Conservation (phyloP, 2,329 filamentous ascomycete genomes). For the Oidium heveae region DNA sequence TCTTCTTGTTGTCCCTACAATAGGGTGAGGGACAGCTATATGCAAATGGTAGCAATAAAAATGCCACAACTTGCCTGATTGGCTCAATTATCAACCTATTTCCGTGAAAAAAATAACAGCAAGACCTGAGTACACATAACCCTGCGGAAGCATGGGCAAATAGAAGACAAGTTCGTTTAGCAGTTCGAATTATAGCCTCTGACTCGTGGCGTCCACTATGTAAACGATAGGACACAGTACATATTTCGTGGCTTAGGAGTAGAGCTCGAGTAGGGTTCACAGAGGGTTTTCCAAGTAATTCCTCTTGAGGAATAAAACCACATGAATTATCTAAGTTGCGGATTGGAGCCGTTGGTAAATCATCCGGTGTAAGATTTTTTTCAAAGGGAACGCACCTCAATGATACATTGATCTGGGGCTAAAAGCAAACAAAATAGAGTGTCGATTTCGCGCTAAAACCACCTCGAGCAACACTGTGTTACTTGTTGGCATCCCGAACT, state of each 20-base stretch:
- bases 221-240: not conserved
- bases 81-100: too few relatives aligned
- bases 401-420: not conserved
- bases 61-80: too few relatives aligned
- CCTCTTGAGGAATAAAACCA: not conserved
- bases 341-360: not conserved
- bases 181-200: not conserved
- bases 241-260: not conserved
- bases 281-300: not conserved
- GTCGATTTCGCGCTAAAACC: not conserved
- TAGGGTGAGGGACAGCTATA: too few relatives aligned
- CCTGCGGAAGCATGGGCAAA: not conserved
- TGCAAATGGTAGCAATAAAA: too few relatives aligned
- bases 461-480: not conserved
- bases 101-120: too few relatives aligned
- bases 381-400: not conserved
- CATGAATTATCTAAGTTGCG: not conserved
- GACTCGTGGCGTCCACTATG: not conserved
- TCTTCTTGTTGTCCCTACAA: too few relatives aligned
- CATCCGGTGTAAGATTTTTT: not conserved
- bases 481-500: not conserved
- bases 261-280: not conserved
- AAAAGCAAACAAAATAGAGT: not conserved
- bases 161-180: not conserved
- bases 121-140: too few relatives aligned